A percentile compares a stretch with the other conserved stretches of the same genome.
These are phyloP conservation scores for Pistacia vera DNA, from an alignment of 345 rosid species.

Conservation along the genomic window DNA sequence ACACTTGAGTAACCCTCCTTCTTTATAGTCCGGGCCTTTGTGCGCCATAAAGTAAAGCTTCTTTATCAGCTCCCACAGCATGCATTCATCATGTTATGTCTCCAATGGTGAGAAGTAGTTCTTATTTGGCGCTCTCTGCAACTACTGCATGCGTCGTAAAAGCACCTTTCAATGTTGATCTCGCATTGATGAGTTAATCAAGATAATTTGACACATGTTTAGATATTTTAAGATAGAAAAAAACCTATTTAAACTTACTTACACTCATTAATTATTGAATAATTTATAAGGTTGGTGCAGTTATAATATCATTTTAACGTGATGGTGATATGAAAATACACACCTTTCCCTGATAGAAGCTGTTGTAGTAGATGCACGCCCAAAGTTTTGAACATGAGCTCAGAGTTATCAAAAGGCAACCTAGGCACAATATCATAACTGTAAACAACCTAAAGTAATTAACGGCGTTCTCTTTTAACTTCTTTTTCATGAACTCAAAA, in stretches of 20 bases:
- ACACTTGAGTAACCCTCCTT: background rate
- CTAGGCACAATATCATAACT: constrained; percentile 70
- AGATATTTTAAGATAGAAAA: too few species aligned
- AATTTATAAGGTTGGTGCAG: too few species aligned
- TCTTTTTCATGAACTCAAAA: constrained; percentile 55
- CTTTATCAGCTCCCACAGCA: constrained; percentile 53
- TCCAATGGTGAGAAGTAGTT: constrained; percentile 45
- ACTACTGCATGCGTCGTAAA: constrained; percentile 30
- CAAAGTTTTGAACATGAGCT: constrained; percentile 76
- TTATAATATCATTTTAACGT: too few species aligned
- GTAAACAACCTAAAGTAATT: constrained; percentile 66
- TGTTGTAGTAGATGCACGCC: constrained; percentile 58
- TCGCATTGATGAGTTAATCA: background rate
- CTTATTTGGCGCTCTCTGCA: constrained; percentile 50
- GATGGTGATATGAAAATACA: background rate
- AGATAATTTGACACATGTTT: too few species aligned
- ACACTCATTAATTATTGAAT: too few species aligned
- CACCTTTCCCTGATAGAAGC: constrained; percentile 48
- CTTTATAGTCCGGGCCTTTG: constrained; percentile 7
- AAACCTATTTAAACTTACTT: too few species aligned
- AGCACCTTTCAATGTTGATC: background rate
- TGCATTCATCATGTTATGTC: constrained; percentile 31
- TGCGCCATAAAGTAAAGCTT: constrained; percentile 45
- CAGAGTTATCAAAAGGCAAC: constrained; percentile 63
- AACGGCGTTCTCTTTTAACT: constrained; percentile 34